Evolutionary conservation across 2,329 filamentous ascomycete species (phyloP).

Genomic region (Xylariaceae sp.): DNA sequence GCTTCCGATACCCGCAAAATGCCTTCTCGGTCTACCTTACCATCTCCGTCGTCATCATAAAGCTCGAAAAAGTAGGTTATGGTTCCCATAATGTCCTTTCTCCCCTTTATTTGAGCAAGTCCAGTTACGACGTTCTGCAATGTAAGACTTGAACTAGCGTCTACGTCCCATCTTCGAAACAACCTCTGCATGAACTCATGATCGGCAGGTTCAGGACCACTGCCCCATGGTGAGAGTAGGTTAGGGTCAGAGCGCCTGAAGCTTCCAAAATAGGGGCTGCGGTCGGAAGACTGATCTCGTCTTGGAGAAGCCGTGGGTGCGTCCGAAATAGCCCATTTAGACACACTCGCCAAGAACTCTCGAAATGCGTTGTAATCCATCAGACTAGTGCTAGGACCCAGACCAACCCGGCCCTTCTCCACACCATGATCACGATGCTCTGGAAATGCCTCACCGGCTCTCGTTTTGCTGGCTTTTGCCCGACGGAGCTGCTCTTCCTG

Average conservation of each 20-base stretch:
- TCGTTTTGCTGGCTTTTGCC: slow-evolving; percentile 66
- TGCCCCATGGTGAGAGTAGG: slow-evolving; percentile 59
- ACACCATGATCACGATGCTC: slow-evolving; percentile 57
- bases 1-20: slow-evolving; percentile 95
- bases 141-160: slow-evolving; percentile 76
- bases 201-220: slow-evolving; percentile 74
- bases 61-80: slow-evolving; percentile 98
- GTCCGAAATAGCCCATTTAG: slow-evolving; percentile 93
- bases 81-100: slow-evolving; percentile 94
- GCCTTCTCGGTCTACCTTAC: slow-evolving; percentile 91
- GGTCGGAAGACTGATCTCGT: slow-evolving; percentile 54
- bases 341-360: slow-evolving; percentile 87
- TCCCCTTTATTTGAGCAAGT: slow-evolving; percentile 88
- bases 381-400: slow-evolving; percentile 85
- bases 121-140: slow-evolving; percentile 92
- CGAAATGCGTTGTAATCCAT: slow-evolving; percentile 99
- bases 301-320: slow-evolving; percentile 66
- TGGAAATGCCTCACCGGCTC: slow-evolving; percentile 48
- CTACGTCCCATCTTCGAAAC: slow-evolving; percentile 86
- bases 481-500: slow-evolving; percentile 75
- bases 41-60: slow-evolving; percentile 91
- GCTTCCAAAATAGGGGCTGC: slow-evolving; percentile 65
- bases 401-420: slow-evolving; percentile 84
- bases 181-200: slow-evolving; percentile 93
- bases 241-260: slow-evolving; percentile 53